Base-by-base conservation (phyloP, 768 basidiomycete genomes). In the Lactarius trivialis region DNA sequence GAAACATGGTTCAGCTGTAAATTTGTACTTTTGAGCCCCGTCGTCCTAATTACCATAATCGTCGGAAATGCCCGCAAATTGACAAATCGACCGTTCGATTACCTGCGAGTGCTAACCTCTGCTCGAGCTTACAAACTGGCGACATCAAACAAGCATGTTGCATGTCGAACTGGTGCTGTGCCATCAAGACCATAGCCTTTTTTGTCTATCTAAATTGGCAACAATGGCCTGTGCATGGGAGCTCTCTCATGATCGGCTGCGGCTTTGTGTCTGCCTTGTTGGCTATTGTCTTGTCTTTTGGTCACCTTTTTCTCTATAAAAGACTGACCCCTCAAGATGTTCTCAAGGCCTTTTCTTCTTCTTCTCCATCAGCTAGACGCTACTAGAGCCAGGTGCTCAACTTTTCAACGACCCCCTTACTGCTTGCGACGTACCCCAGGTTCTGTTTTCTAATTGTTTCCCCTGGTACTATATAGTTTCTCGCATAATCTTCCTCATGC, bases 1-100 rank as follows among this genome's bases (percentile, higher is more conserved):
- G 70, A 66, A 73, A 68, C 73, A 74, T 74, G 50, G 30, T 3
- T 30, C 30, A n/a, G n/a, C 30, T 60, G 67, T 71, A 70, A 70
- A 41, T 70, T 63, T 53, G 26, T 36, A 36, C 15, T 30, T 37
- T 36, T 24, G 7, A 4, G 9, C n/a, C 0, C 3, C n/a, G n/a
- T 8, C 6, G 37, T 15, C 37, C 12, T 11, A 39, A 30, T 30
- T 30, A 30, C 5, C 2, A 1, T 7, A 9, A 6, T 21, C 1
- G 39, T 24, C 45, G 21, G 45, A 26, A 6, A 48, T 24, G 45
- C 1, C 24, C 45, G 45, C 21, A 24, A 45, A 24, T 1, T 48
- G 45, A 45, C 43, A 45, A 45, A 43, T 9, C 41, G n/a, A 11
- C 39, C 4, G 43, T 45, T 45, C 43, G 43, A 45, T 45, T 14